Evolutionary conservation across 805 yeast genomes (phyloP).

Genomic region (Candida golubevii): DNA sequence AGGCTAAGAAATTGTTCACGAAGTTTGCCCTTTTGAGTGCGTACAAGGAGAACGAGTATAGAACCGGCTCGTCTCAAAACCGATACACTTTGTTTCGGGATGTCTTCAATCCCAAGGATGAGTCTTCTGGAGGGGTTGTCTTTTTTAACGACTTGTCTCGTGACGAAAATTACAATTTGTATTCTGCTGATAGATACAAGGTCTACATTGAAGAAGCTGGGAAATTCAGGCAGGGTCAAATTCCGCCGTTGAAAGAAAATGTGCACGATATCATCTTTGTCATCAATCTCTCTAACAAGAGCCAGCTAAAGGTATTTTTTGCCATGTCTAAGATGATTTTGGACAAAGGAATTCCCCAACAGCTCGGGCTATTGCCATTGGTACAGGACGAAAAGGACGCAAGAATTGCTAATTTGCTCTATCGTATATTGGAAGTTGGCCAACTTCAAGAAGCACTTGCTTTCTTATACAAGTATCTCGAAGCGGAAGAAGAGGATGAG

Average conservation of each 20-base stretch:
- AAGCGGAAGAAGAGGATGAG: conserved; percentile 25
- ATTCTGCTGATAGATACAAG: conserved; percentile 38
- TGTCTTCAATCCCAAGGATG: conserved; percentile 14
- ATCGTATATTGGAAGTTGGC: conserved; percentile 30
- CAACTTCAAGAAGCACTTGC: conserved; percentile 35
- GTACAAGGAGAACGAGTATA: conserved; percentile 33
- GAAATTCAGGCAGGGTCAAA: conserved; percentile 40
- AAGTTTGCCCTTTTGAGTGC: conserved; percentile 41
- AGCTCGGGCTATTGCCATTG: conserved; percentile 79
- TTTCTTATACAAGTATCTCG: conserved; percentile 34
- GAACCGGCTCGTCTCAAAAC: conserved; percentile 33
- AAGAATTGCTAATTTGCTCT: conserved; percentile 28
- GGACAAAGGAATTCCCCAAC: conserved; percentile 65
- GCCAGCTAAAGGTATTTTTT: conserved; percentile 47
- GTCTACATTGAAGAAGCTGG: conserved; percentile 36
- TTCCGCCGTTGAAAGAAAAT: conserved; percentile 70
- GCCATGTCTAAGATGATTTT: conserved; percentile 47
- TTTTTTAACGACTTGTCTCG: conserved; percentile 75
- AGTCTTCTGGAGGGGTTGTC: conserved; percentile 41
- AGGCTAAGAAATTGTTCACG: conserved; percentile 30
- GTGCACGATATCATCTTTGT: conserved; percentile 71
- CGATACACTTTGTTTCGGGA: conserved; percentile 31
- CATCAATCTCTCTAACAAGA: conserved; percentile 51
- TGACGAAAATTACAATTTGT: conserved; percentile 51
- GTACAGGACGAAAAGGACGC: conserved; percentile 27